Percentiles rank a stretch among this genome's conserved stretches.
Conservation (phyloP, 257 asterid species). For the Pogostemon cablin region DNA sequence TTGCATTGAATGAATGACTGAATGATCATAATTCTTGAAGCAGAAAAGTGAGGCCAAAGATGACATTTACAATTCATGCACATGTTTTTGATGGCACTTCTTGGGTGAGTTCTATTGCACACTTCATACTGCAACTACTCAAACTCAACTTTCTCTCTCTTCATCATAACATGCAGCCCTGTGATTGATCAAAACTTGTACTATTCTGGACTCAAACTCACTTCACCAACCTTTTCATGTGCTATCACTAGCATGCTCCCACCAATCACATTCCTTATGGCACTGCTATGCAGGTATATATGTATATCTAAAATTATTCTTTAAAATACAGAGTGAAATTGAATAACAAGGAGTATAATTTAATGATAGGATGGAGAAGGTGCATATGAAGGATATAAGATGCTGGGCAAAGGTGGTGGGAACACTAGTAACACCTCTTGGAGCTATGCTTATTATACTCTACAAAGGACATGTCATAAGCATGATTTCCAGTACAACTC, state of each 20-base stretch:
- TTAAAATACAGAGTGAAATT: not conserved
- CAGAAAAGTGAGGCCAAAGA: conserved; percentile 95
- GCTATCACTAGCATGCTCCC: conserved; percentile 97
- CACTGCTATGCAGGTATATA: conserved; percentile 66
- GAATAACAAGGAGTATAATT: not conserved
- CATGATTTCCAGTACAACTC: conserved; percentile 58
- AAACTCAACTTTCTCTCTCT: too few species aligned
- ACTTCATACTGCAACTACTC: not conserved
- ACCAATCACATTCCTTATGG: conserved; percentile 88
- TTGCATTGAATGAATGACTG: not conserved
- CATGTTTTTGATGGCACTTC: conserved; percentile 81
- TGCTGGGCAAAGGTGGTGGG: conserved; percentile 86
- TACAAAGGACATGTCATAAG: conserved; percentile 75
- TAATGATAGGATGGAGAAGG: conserved; percentile 66
- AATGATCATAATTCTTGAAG: not conserved
- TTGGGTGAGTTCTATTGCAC: conserved; percentile 63
- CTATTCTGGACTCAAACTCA: conserved; percentile 78
- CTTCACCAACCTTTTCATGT: conserved; percentile 88
- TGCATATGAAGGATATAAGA: conserved; percentile 59
- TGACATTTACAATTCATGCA: conserved; percentile 80
- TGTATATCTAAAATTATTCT: not conserved
- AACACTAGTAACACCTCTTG: conserved; percentile 66
- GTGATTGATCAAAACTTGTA: conserved; percentile 90
- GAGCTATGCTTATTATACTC: conserved; percentile 91
- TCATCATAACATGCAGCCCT: conserved; percentile 52